Evolutionary conservation across 257 asterid species (phyloP), one percentile per base, ranked within the genome.

Genomic region (Solanum chiquidenum): DNA sequence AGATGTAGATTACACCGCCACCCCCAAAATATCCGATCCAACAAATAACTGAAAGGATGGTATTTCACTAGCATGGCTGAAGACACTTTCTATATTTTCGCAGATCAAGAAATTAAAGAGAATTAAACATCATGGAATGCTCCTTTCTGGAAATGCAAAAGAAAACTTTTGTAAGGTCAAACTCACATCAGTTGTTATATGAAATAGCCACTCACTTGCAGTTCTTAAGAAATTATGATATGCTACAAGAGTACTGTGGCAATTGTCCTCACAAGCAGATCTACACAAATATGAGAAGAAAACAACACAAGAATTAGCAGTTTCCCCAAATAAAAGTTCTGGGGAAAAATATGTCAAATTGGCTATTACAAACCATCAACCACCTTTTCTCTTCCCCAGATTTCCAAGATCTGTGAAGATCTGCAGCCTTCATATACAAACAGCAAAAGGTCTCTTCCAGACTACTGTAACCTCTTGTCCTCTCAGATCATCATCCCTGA

Each of bases 121-220:
- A 49, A 49, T 5, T 85, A 14, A 49, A 49, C 58, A 62, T 21
- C 5, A 13, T 11, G 34, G 18, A 66, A 34, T 46, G 9, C 74
- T 34, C 21, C 55, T 71, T 71, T 55, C 31, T 69, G 46, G 87
- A 68, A n/a, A 44, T 29, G 40, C 87, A 85, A 85, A 71, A 46
- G 14, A 29, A 69, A 46, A 31, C 23, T 46, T 68, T 72, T 44
- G 23, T 38, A 87, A 71, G 40, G 83, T 71, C 60, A 86, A 31
- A 89, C 98, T 89, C 92, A 96, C 98, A 87, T 96, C 96, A 87
- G 98, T 96, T 90, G 96, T 93, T 90, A 95, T 91, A 91, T 91
- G 93, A 71, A 98, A 93, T 87, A 96, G 90, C 98, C 98, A 96
- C 88, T 91, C 92, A 93, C 98, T 93, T 90, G 98, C 93, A 88